Conservation (phyloP, 805 yeast species). For the Tetrapisispora pingtungensis region DNA sequence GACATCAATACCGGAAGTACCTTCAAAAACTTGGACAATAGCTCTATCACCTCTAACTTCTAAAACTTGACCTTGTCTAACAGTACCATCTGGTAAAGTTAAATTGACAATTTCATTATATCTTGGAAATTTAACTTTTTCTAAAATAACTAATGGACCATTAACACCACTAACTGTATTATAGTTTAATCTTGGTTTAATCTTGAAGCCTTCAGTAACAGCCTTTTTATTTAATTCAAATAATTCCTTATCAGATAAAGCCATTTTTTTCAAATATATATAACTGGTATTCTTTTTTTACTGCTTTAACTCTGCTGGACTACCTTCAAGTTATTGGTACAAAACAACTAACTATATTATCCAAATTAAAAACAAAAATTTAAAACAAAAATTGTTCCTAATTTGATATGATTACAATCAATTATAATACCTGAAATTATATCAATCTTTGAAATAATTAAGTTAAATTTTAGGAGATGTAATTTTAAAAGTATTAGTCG, state of each 20-base stretch:
- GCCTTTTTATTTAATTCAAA: conserved; percentile 82
- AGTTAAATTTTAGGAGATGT: not conserved
- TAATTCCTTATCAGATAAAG: conserved; percentile 32
- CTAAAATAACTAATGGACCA: conserved; percentile 91
- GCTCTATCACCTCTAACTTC: conserved; percentile 97
- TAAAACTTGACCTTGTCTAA: conserved; percentile 94
- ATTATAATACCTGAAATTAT: too few relatives aligned
- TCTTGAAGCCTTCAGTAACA: conserved; percentile 81
- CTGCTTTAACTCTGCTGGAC: not conserved
- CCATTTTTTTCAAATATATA: conserved; percentile 10
- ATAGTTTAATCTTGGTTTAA: conserved; percentile 84
- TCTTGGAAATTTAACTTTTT: conserved; percentile 79
- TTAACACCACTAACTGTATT: conserved; percentile 98
- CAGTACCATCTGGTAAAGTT: conserved; percentile 91
- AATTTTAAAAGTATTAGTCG: not conserved
- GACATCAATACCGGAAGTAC: conserved; percentile 97
- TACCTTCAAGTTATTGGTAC: too few relatives aligned
- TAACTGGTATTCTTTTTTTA: not conserved
- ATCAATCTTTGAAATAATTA: not conserved
- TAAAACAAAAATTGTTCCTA: too few relatives aligned
- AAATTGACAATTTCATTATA: conserved; percentile 94
- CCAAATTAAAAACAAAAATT: too few relatives aligned
- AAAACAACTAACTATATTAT: too few relatives aligned
- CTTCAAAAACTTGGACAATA: conserved; percentile 97
- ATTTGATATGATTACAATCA: too few relatives aligned